Conservation (phyloP, 768 basidiomycete species). For the Tremella mesenterica region DNA sequence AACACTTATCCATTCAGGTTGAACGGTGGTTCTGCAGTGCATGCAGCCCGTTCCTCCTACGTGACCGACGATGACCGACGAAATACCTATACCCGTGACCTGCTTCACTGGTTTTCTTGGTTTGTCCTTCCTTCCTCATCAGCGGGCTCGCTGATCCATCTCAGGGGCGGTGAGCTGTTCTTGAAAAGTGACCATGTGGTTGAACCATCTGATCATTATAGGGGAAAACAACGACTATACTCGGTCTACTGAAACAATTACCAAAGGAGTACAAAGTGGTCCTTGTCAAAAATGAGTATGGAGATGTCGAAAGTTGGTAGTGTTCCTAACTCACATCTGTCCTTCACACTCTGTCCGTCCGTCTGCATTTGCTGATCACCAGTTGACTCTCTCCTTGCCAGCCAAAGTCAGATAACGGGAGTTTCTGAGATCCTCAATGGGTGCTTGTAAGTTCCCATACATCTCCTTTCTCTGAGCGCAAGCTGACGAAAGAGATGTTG, state of each 20-base stretch:
- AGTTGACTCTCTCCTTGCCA: constrained; percentile 87
- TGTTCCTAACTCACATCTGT: not conserved
- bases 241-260: constrained; percentile 70
- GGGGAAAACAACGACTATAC: constrained; percentile 51
- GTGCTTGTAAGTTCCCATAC: constrained; percentile 61
- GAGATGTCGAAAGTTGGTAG: constrained; percentile 71
- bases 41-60: not conserved
- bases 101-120: constrained; percentile 86
- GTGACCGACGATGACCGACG: not conserved
- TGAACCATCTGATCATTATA: constrained; percentile 1
- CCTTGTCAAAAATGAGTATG: constrained; percentile 91
- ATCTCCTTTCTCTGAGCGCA: not conserved
- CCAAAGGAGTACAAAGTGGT: constrained; percentile 78
- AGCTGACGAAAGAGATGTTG: constrained; percentile 60
- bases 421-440: constrained; percentile 92
- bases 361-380: constrained; percentile 1
- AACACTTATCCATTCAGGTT: no score
- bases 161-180: constrained; percentile 21
- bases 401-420: constrained; percentile 65
- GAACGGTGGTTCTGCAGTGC: no score
- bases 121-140: constrained; percentile 9
- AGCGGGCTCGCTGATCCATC: not conserved
- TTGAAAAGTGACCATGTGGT: constrained; percentile 35
- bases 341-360: not conserved
- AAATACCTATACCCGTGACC: constrained; percentile 63